phyloP scores from a whole-genome alignment of 2,329 filamentous ascomycete species.

The Arthrobotrys megalospora region DNA sequence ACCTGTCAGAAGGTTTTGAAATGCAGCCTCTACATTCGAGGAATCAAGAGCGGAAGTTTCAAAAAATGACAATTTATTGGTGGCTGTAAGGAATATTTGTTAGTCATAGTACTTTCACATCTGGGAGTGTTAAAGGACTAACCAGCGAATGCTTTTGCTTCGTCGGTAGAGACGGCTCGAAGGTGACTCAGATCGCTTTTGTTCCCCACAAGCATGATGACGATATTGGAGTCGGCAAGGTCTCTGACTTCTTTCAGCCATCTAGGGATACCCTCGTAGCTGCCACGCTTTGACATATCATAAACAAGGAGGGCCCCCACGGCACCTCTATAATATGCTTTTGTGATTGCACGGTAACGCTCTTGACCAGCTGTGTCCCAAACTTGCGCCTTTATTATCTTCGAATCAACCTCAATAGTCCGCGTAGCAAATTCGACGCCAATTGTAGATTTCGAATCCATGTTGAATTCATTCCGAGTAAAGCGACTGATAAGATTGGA shows the following conservation, averaged over 20 bases:
- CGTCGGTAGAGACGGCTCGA: conserved; percentile 95
- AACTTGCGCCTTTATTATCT: conserved; percentile 99
- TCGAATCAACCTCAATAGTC: conserved; percentile 98
- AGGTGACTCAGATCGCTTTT: conserved; percentile 99
- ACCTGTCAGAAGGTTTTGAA: no score
- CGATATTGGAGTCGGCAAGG: conserved; percentile 98
- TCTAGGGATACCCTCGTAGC: conserved; percentile 97
- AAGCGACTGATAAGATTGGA: conserved; percentile 99
- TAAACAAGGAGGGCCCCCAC: conserved; percentile 98
- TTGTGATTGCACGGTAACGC: conserved; percentile 98
- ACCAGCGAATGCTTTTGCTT: conserved; percentile 99
- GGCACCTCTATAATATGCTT: conserved; percentile 97
- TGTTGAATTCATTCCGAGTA: conserved; percentile 99
- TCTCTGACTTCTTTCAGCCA: conserved; percentile 99
- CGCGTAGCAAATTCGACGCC: conserved; percentile 99
- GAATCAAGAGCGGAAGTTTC: no score
- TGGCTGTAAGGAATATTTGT: no score
- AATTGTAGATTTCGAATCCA: conserved; percentile 99
- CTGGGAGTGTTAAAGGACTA: conserved; percentile 65
- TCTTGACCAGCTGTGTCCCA: conserved; percentile 99
- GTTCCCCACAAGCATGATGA: conserved; percentile 99
- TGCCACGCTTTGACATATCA: conserved; percentile 99
- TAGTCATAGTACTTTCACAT: no score
- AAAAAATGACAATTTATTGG: no score
- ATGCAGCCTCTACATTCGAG: no score